Base-by-base conservation (phyloP, 2,329 filamentous ascomycete genomes). In the Capronia americana region DNA sequence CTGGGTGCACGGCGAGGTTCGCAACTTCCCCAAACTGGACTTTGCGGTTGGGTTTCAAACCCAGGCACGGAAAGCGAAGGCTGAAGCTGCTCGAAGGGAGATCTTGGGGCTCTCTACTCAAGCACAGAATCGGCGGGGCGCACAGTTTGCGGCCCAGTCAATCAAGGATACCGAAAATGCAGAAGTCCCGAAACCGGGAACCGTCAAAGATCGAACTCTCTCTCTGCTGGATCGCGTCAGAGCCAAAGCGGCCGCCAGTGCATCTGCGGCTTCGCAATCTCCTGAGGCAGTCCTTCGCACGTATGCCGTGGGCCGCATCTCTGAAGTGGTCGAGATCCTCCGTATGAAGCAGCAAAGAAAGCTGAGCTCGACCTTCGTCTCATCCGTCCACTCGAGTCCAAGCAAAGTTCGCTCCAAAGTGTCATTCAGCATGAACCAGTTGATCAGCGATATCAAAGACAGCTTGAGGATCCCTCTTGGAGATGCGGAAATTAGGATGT, bases 211-310 rank as follows among this genome's bases (percentile, higher is more conserved):
- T 8, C 79, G 79, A n/a, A 73, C 61, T 68, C 77, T 50, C 74
- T 81, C 57, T 74, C 86, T 96, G 26, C 83, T 95, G 64, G 91
- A 93, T 76, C 89, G 91, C 57, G 86, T 96, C 69, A 88, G 90
- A 69, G 83, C 85, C 62, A 94, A 94, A 80, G 86, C 91, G 71
- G 41, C 75, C 73, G 32, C 80, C 79, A 82, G 85, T 75, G 75
- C 85, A 75, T 70, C 79, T 67, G 59, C 79, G 66, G 64, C 81
- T 65, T 71, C 76, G 0, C 84, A 83, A 0, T 80, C 84, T 0
- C 81, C 84, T 24, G 84, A 81, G 20, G 83, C 88, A 71, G 79
- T 91, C 2, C 80, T 85, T 68, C 88, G 89, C 12, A 84, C 83
- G 14, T 85, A 87, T 3, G 90, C 90, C 0, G 80, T 92, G 26